Evolutionary conservation across 352 stramenopile genomes (phyloP), one percentile per base, ranked within the genome.

Genomic region (Pythium volutum): DNA sequence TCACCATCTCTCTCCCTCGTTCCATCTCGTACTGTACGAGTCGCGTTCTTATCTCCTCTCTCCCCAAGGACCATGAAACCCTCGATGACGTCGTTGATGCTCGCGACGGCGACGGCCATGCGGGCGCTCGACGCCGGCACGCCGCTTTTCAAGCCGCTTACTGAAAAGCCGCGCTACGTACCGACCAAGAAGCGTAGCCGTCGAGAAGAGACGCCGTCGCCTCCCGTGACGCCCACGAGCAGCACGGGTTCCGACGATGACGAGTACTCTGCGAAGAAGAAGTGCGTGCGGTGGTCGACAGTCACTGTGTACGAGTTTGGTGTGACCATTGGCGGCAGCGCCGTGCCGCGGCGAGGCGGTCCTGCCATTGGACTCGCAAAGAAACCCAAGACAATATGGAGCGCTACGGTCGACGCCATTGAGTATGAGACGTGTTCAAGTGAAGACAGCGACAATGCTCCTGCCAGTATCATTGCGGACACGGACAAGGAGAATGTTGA

Each of bases 301-400:
- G 69, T 79, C 55, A 81, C 74, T 9, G 61, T 81, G 8, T 61
- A 81, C 64, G 74, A 81, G 57, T 81, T 81, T 49, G 74, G 71
- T 38, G 62, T 81, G 15, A 69, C 62, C 10, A 53, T 79, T 36
- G 74, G 74, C 46, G 74, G 71, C 34, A 76, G 68, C 55, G 50
- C 71, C 23, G 64, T 81, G 23, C 66, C 74, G 18, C n/a, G 42
- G 10, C 70, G 68, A 15, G 71, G 69, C 20, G 74, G 74, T 22
- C 71, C 74, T 23, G 71, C 74, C 36, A 79, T 81, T 25, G 74
- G 74, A 0, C 65, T 81, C 34, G 59, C 66, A 0, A 69, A 75
- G 38, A 58, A 71, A 25, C 74, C 70, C 10, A 71, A 81, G 71
- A 77, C 77, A 49, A 79, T 71, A 18, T 81, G 73, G 73, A 72